Conservation (phyloP, 1,139 yeast species). For the Diutina rugosa region DNA sequence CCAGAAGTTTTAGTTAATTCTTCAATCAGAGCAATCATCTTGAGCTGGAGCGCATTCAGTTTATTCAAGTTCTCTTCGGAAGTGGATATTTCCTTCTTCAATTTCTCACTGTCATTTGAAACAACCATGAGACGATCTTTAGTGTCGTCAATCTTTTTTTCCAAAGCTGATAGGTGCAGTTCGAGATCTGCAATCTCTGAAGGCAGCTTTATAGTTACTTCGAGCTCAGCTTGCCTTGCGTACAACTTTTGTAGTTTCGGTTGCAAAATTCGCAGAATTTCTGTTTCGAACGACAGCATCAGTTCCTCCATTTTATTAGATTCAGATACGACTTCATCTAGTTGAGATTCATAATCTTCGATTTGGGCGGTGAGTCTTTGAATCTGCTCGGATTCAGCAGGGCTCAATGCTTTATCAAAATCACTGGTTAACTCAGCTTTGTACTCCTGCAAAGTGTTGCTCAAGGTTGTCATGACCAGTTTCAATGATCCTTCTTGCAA, state of each 20-base stretch:
- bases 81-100: neutral
- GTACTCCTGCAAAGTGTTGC: conserved; percentile 23
- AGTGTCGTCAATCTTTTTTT: neutral
- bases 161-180: neutral
- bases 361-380: conserved; percentile 24
- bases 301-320: conserved; percentile 7
- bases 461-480: conserved; percentile 14
- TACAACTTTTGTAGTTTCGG: conserved; percentile 44
- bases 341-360: conserved; percentile 23
- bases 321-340: conserved; percentile 27
- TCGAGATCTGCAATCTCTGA: neutral
- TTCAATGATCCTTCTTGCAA: conserved; percentile 12
- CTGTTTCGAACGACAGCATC: conserved; percentile 37
- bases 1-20: neutral
- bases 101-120: neutral
- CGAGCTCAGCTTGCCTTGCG: conserved; percentile 6
- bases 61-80: neutral
- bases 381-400: conserved; percentile 25
- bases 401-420: conserved; percentile 41
- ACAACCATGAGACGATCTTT: neutral
- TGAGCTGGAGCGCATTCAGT: neutral
- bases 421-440: conserved; percentile 38
- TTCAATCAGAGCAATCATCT: neutral
- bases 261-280: conserved; percentile 30
- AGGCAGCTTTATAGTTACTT: neutral